Evolutionary conservation across 192 early-diverging fungal species (phyloP).

Genomic region (Podila epigama): DNA sequence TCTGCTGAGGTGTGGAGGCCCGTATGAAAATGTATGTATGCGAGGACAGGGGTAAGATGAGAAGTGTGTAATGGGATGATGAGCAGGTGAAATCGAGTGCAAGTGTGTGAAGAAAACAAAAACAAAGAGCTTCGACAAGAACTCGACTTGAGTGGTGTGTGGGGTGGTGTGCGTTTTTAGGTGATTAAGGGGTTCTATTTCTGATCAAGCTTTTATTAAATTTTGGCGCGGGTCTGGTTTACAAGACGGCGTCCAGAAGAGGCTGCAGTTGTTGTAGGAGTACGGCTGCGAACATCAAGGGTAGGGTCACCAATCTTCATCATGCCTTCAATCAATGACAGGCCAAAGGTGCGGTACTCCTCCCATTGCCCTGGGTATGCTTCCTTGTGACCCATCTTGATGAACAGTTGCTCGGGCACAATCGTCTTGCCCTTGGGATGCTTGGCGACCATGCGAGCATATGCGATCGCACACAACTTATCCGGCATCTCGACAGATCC

Average conservation of each 20-base stretch:
- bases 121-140: neutral
- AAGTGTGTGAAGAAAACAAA: neutral
- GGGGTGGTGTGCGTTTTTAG: neutral
- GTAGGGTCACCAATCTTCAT: constrained; percentile 47
- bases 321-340: constrained; percentile 45
- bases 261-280: neutral
- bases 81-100: neutral
- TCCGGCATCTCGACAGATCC: constrained; percentile 17
- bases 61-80: neutral
- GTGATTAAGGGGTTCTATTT: neutral
- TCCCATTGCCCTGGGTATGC: constrained; percentile 44
- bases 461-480: constrained; percentile 42
- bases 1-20: neutral
- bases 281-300: neutral
- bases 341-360: constrained; percentile 37
- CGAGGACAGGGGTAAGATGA: neutral
- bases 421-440: constrained; percentile 47
- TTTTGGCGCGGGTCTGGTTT: constrained; percentile 29
- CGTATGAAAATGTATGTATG: neutral
- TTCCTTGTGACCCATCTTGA: constrained; percentile 36
- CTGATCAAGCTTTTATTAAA: constrained; percentile 4
- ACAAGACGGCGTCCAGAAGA: constrained; percentile 16
- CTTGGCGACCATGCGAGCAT: constrained; percentile 45
- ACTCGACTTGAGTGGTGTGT: neutral
- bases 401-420: constrained; percentile 15